Evolutionary conservation across 768 basidiomycete species (phyloP).

Genomic region (Lanmaoa rubissima): DNA sequence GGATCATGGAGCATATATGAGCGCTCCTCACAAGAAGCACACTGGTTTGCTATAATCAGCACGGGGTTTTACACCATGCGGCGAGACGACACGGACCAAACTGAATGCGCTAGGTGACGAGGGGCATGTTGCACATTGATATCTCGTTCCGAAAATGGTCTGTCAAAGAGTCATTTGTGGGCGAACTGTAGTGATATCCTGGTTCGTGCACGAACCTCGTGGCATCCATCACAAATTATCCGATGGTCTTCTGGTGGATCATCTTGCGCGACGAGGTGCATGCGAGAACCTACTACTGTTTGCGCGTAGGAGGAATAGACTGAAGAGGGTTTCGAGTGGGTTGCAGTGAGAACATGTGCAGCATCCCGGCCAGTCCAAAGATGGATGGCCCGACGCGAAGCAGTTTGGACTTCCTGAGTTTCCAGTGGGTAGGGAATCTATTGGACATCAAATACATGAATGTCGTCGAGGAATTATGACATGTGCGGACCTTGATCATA

Average conservation of each 20-base stretch:
- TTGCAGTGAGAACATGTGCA: slow-evolving; percentile 50
- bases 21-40: slow-evolving; percentile 70
- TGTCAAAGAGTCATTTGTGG: slow-evolving; percentile 26
- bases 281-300: slow-evolving; percentile 59
- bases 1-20: slow-evolving; percentile 84
- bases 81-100: slow-evolving; percentile 47
- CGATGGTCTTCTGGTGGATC: slow-evolving; percentile 50
- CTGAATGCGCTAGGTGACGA: slow-evolving; percentile 70
- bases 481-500: slow-evolving; percentile 76
- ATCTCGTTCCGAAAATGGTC: slow-evolving; percentile 76
- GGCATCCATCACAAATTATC: slow-evolving; percentile 59
- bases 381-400: slow-evolving; percentile 69
- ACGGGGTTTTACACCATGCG: too few relatives aligned
- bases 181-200: background rate
- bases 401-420: slow-evolving; percentile 68
- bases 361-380: slow-evolving; percentile 80
- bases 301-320: slow-evolving; percentile 62
- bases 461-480: background rate
- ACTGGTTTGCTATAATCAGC: slow-evolving; percentile 44
- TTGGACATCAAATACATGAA: slow-evolving; percentile 2
- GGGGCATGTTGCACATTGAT: slow-evolving; percentile 89
- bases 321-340: slow-evolving; percentile 53
- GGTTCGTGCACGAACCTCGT: slow-evolving; percentile 42
- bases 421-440: slow-evolving; percentile 88
- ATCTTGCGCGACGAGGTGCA: slow-evolving; percentile 31